phyloP scores from a whole-genome alignment of 2,329 filamentous ascomycete genomes.

The Aspergillus nomiae region DNA sequence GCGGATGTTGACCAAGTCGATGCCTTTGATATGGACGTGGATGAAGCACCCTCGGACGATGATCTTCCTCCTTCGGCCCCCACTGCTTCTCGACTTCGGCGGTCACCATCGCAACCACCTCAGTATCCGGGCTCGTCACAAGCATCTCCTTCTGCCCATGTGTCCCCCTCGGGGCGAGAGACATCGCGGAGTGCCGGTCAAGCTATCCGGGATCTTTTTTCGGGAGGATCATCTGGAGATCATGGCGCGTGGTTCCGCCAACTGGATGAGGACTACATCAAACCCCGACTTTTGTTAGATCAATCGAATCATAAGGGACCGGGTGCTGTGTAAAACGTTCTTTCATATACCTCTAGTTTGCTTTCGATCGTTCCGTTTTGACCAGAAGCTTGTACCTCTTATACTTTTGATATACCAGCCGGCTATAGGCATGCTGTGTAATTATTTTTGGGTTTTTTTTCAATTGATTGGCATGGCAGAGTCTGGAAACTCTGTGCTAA shows the following conservation, averaged over 20 bases:
- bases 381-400: constrained; percentile 4
- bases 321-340: constrained; percentile 37
- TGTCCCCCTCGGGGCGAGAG: constrained; percentile 32
- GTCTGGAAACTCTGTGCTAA: constrained; percentile 8
- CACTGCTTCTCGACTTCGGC: constrained; percentile 33
- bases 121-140: constrained; percentile 24
- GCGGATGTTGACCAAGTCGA: constrained; percentile 29
- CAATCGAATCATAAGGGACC: constrained; percentile 53
- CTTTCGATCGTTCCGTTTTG: constrained; percentile 6
- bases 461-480: constrained; percentile 6
- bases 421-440: background rate
- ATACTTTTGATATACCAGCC: background rate
- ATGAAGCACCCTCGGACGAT: constrained; percentile 52
- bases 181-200: constrained; percentile 67
- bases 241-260: constrained; percentile 88
- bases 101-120: constrained; percentile 40
- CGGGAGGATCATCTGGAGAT: constrained; percentile 71
- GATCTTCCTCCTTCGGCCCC: constrained; percentile 61
- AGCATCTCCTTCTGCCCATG: constrained; percentile 24
- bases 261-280: constrained; percentile 94
- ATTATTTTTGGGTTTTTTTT: background rate
- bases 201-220: constrained; percentile 78
- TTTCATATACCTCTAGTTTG: constrained; percentile 18
- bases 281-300: constrained; percentile 84
- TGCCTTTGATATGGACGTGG: constrained; percentile 44